Base-by-base conservation (phyloP, 2,329 filamentous ascomycete species). In the Fusarium palustre region DNA sequence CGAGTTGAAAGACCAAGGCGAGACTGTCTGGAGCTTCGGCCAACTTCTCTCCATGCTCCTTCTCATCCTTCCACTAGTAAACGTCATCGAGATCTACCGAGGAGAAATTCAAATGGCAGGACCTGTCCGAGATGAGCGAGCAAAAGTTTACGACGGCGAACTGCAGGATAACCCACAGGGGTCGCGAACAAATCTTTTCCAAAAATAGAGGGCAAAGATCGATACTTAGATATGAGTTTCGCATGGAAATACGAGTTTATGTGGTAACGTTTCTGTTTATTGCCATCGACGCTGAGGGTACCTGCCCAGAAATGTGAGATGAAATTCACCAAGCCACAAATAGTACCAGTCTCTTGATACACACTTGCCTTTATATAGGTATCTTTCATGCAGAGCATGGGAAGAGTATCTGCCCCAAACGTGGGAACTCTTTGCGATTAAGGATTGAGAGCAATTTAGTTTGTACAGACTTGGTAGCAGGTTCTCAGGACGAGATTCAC, bases 111-210 rank as follows among this genome's bases (percentile, higher is more conserved):
- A 68, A 38, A 79, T 84, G 38, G 79, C 83, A 10, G 77, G 78
- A 20, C 81, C 80, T 30, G 78, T 82, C 3, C 77, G 78, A 43
- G 82, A 85, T 45, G 79, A 81, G 38, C 67, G 76, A 18, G 74
- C 73, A 18, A 77, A 77, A 15, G 72, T 82, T 6, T 78, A 79
- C 30, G 80, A 81, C 31, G 81, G 80, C 53, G 83, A 85, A 69
- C 74, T 76, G 64, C 78, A 80, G 66, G 64, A 76, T 18, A 71
- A 76, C 54, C 65, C 74, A 33, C 70, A 71, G 28, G 81, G 79
- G 11, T 81, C 79, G 4, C 71, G 77, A 55, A 78, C 78, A 50
- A 79, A 79, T 55, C 64, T 81, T 10, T 80, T 80, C 31, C 76
- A 64, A 60, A 79, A 78, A 59, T 77, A 64, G 73, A 34, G 20